phyloP scores from a whole-genome alignment of 1,139 yeast genomes.

The Wickerhamiella pararugosa region DNA sequence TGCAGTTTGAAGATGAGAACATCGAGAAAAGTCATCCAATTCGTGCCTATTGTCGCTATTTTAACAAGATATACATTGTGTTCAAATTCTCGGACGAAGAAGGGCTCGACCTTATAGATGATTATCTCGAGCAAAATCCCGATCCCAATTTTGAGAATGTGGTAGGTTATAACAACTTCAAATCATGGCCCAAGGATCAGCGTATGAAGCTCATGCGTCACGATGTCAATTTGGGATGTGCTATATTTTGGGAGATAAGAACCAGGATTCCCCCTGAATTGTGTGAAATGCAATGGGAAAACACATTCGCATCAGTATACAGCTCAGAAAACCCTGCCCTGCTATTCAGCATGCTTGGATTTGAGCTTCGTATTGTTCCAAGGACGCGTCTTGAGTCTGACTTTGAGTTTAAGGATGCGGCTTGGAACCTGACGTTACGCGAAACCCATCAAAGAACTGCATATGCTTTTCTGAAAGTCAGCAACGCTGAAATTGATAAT shows the following conservation, averaged over 20 bases:
- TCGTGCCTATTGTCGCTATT: conserved; percentile 63
- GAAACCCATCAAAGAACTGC: conserved; percentile 76
- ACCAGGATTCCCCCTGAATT: conserved; percentile 67
- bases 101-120: conserved; percentile 59
- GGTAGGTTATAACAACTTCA: conserved; percentile 76
- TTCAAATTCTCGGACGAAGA: conserved; percentile 65
- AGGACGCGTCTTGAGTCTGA: conserved; percentile 38
- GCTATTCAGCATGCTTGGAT: conserved; percentile 84
- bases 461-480: conserved; percentile 71
- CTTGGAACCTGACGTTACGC: conserved; percentile 74
- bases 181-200: conserved; percentile 90
- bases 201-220: conserved; percentile 84
- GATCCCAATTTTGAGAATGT: conserved; percentile 81
- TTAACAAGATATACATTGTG: conserved; percentile 67
- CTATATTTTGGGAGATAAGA: conserved; percentile 81
- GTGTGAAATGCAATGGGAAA: conserved; percentile 65
- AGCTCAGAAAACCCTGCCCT: conserved; percentile 81
- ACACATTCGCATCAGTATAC: conserved; percentile 73
- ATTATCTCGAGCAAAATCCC: conserved; percentile 68
- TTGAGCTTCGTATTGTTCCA: conserved; percentile 82
- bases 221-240: conserved; percentile 86
- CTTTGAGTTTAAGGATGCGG: conserved; percentile 47
- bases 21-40: conserved; percentile 60
- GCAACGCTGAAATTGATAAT: conserved; percentile 60
- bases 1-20: conserved; percentile 48